Evolutionary conservation across 179 eudicot genomes (phyloP).

Genomic region (Spinacia oleracea): DNA sequence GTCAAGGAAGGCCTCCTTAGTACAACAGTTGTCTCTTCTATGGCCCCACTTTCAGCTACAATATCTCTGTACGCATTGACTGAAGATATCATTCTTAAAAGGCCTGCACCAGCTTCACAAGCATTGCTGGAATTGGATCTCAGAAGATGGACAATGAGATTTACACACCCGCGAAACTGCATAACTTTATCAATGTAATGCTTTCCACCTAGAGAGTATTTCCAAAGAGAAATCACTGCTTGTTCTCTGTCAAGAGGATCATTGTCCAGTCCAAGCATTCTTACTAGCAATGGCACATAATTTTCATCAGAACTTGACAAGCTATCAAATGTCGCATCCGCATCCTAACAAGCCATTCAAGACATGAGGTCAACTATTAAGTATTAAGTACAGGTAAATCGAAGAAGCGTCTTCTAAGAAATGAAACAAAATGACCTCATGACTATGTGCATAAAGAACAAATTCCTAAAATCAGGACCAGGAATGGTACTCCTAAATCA

Average conservation of each 20-base stretch:
- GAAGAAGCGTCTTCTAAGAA: background rate
- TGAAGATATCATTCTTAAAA: slow-evolving; percentile 71
- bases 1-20: slow-evolving; percentile 61
- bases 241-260: slow-evolving; percentile 78
- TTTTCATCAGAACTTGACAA: slow-evolving; percentile 50
- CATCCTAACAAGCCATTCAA: slow-evolving; percentile 42
- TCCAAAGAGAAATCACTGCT: slow-evolving; percentile 75
- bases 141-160: slow-evolving; percentile 67
- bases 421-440: background rate
- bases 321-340: slow-evolving; percentile 32
- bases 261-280: slow-evolving; percentile 86
- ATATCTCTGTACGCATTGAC: slow-evolving; percentile 58
- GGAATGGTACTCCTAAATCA: background rate
- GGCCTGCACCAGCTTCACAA: slow-evolving; percentile 87
- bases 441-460: background rate
- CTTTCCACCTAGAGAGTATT: slow-evolving; percentile 76
- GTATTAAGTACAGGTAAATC: background rate
- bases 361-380: background rate
- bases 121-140: slow-evolving; percentile 61
- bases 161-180: slow-evolving; percentile 60
- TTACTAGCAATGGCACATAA: slow-evolving; percentile 66
- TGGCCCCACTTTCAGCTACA: slow-evolving; percentile 75
- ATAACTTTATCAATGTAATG: slow-evolving; percentile 59
- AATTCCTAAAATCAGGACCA: background rate
- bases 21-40: slow-evolving; percentile 72